Conservation (phyloP, 2,329 filamentous ascomycete genomes). For the Microdochium trichocladiopsis region DNA sequence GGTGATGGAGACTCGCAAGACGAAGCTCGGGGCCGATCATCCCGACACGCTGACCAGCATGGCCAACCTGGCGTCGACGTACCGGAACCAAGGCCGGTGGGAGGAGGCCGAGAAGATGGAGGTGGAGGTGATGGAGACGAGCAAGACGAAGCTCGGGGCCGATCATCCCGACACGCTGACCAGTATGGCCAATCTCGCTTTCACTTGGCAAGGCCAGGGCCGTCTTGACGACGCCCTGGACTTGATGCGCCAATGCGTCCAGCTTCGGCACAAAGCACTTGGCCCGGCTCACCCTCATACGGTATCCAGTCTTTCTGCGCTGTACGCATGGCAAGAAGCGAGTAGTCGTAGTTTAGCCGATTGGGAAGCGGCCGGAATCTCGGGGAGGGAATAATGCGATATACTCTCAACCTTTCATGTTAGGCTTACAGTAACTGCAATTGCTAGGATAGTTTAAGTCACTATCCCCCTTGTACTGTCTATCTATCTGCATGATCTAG, state of each 20-base stretch:
- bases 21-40: too few species aligned
- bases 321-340: background rate
- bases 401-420: background rate
- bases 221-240: background rate
- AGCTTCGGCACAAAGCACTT: conserved; percentile 6
- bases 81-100: too few species aligned
- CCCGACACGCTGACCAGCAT: too few species aligned
- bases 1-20: too few species aligned
- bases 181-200: background rate
- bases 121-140: background rate
- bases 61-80: too few species aligned
- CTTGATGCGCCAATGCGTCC: conserved; percentile 4
- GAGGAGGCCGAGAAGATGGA: too few species aligned
- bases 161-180: background rate
- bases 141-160: background rate
- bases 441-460: background rate
- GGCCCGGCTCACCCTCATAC: conserved; percentile 9
- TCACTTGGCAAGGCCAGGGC: background rate
- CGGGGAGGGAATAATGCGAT: background rate
- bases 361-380: background rate
- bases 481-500: background rate
- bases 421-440: background rate
- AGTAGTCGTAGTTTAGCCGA: background rate
- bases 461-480: background rate
- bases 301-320: conserved; percentile 1